Evolutionary conservation across 2,329 filamentous ascomycete species (phyloP).

Genomic region (Paramyrothecium sp.): DNA sequence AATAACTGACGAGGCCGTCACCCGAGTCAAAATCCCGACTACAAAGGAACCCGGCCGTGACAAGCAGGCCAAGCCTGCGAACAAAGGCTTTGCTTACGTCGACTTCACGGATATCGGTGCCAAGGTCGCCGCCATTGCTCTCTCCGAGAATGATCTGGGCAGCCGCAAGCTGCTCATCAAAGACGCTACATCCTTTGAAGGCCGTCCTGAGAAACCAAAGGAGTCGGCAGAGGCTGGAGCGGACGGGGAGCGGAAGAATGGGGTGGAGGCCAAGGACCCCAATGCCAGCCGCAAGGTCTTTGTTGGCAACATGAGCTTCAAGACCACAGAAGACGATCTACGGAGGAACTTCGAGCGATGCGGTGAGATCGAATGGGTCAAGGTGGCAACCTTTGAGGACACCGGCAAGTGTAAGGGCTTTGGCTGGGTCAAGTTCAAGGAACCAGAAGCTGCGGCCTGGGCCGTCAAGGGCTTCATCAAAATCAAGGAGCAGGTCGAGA

Average conservation of each 20-base stretch:
- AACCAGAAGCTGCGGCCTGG: constrained; percentile 68
- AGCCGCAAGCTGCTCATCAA: constrained; percentile 90
- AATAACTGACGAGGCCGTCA: constrained; percentile 70
- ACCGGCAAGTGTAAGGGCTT: constrained; percentile 97
- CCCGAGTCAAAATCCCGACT: constrained; percentile 77
- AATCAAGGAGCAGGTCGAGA: constrained; percentile 64
- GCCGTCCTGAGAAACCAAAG: constrained; percentile 71
- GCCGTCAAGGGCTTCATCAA: constrained; percentile 76
- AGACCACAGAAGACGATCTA: constrained; percentile 77
- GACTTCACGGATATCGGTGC: constrained; percentile 76
- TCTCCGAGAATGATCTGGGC: constrained; percentile 79
- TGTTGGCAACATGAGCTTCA: constrained; percentile 85
- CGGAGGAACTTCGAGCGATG: constrained; percentile 81
- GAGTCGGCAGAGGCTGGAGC: constrained; percentile 24
- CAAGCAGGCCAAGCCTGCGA: constrained; percentile 41
- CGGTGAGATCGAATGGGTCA: constrained; percentile 77
- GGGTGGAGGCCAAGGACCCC: constrained; percentile 34
- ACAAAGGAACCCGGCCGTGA: constrained; percentile 46
- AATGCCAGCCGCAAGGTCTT: constrained; percentile 82
- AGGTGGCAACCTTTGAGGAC: constrained; percentile 94
- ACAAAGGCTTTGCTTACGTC: constrained; percentile 95
- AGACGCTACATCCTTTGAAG: constrained; percentile 84
- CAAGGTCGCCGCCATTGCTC: constrained; percentile 73
- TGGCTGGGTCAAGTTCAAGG: constrained; percentile 90
- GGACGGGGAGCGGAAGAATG: constrained; percentile 27